Conservation (phyloP, 768 basidiomycete genomes). For the Russula dissimulans region DNA sequence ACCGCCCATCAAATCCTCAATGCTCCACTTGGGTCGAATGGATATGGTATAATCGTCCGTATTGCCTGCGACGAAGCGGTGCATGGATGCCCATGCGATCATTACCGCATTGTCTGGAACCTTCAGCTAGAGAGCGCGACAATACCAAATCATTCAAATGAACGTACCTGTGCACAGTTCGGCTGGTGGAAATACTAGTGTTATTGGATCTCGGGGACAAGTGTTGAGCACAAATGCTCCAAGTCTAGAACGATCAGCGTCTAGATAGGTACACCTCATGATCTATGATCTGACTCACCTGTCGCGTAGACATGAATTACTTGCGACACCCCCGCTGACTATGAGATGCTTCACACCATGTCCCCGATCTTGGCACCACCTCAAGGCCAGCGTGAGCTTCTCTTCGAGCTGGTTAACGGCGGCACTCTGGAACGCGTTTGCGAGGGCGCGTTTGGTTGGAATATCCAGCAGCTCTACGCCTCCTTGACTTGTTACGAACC, state of each 20-base stretch:
- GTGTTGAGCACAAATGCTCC: constrained; percentile 24
- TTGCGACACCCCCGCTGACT: constrained; percentile 89
- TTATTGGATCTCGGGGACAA: constrained; percentile 29
- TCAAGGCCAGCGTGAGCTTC: constrained; percentile 53
- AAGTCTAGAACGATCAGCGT: constrained; percentile 26
- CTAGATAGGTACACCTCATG: background rate
- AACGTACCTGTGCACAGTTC: constrained; percentile 69
- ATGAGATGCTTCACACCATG: constrained; percentile 52
- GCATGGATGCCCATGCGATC: constrained; percentile 90
- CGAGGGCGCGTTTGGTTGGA: constrained; percentile 40
- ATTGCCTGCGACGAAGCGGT: constrained; percentile 58
- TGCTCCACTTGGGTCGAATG: constrained; percentile 66
- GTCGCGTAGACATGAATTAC: constrained; percentile 60
- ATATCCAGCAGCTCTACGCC: constrained; percentile 33
- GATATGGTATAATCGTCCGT: constrained; percentile 54
- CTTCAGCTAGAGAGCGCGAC: background rate
- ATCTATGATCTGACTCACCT: constrained; percentile 36
- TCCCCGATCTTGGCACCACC: constrained; percentile 35
- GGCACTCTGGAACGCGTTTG: constrained; percentile 62
- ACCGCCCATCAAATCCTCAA: constrained; percentile 41
- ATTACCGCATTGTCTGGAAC: constrained; percentile 86
- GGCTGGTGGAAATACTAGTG: constrained; percentile 65
- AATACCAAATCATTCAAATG: background rate
- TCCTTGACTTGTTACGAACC: constrained; percentile 38
- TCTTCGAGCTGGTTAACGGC: constrained; percentile 66